Conservation (phyloP, 1,139 yeast species). For the Taphrina populina region DNA sequence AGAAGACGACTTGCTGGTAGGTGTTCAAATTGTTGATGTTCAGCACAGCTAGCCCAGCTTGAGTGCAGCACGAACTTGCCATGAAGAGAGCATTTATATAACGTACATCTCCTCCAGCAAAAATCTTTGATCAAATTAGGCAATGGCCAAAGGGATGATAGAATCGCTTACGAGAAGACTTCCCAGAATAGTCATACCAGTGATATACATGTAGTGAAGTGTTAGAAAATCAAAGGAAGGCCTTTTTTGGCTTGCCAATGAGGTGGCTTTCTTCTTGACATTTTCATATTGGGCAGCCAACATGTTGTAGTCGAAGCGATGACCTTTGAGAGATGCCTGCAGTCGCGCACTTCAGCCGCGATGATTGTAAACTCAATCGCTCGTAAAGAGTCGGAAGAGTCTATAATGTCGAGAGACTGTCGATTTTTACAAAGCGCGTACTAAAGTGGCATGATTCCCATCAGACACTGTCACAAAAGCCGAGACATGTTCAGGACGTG, state of each 20-base stretch:
- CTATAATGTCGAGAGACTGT: no score
- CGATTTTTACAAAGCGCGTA: no score
- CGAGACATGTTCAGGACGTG: no score
- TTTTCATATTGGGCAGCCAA: no score
- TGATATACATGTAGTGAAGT: constrained; percentile 31
- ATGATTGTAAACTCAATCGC: no score
- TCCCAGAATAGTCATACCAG: constrained; percentile 17
- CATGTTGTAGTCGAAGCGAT: no score
- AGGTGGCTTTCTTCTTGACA: no score
- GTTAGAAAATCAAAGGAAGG: constrained; percentile 28
- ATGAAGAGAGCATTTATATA: constrained; percentile 82
- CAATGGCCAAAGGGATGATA: neutral
- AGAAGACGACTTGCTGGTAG: constrained; percentile 66
- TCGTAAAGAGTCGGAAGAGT: no score
- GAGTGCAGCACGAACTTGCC: constrained; percentile 75
- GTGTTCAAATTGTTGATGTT: constrained; percentile 60
- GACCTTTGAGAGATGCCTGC: no score
- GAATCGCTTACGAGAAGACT: constrained; percentile 19
- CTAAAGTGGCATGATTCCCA: no score
- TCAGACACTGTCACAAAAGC: no score
- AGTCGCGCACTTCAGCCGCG: no score
- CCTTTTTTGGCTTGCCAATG: neutral
- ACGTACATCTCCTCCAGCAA: constrained; percentile 47
- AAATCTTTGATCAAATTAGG: constrained; percentile 5
- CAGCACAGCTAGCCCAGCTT: constrained; percentile 85